Percentiles rank a stretch among this genome's conserved stretches.
Conservation (phyloP, 371 early-diverging fungal genomes). For the Catenaria anguillulae region DNA sequence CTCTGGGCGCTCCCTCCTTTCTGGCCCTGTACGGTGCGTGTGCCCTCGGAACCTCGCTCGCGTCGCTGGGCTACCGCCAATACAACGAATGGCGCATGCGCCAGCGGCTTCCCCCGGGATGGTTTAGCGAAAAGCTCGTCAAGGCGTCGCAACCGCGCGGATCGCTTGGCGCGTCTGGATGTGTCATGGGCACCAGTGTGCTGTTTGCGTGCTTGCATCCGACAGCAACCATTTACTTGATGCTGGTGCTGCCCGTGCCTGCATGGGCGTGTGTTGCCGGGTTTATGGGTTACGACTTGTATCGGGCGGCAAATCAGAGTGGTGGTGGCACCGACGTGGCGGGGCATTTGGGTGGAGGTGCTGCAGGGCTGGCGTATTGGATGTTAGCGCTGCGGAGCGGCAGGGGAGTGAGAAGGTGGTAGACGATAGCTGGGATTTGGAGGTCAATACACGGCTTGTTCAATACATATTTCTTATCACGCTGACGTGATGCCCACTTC, state of each 20-base stretch:
- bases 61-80: conserved; percentile 1
- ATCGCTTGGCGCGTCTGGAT: neutral
- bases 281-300: neutral
- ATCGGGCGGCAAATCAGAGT: neutral
- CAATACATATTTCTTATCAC: no score
- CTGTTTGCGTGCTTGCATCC: conserved; percentile 1
- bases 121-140: neutral
- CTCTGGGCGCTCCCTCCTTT: conserved; percentile 2
- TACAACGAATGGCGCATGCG: neutral
- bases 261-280: neutral
- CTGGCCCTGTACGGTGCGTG: neutral
- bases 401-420: no score
- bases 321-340: neutral
- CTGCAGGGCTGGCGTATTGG: conserved; percentile 1
- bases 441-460: no score
- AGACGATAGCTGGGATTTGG: no score
- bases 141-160: neutral
- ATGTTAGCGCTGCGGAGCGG: neutral
- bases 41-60: conserved; percentile 2
- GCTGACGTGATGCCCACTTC: no score
- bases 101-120: neutral
- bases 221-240: neutral
- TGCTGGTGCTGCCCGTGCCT: neutral
- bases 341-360: conserved; percentile 1
- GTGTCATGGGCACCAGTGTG: neutral